Base-by-base conservation (phyloP, 495 filamentous ascomycete genomes). In the Lepraria neglecta region DNA sequence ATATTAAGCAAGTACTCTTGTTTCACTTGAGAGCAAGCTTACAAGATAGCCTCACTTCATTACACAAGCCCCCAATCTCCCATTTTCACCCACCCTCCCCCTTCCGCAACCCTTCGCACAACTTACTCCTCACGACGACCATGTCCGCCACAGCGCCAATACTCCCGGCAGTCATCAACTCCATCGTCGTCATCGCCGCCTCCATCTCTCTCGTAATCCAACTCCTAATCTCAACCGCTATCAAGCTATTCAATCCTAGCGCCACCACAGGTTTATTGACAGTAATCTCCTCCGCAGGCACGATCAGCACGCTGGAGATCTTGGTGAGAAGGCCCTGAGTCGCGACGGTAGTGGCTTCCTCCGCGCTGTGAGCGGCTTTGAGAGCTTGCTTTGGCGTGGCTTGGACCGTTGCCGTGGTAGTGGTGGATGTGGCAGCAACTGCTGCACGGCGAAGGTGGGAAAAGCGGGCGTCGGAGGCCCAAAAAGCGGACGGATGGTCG, bases 171-270 rank as follows among this genome's bases (percentile, higher is more conserved):
- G 43, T 28, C 63, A 65, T 24, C n/a, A 84, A 74, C 30, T 81
- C 79, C 64, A 82, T 74, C 2, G 82, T 70, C 7, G 75, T 66
- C 27, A 81, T 67, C 40, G 74, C 72, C 1, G 71, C 73, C 17
- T 68, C 72, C 21, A 78, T 65, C 61, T 80, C 77, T 30, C 72
- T 74, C 1, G 72, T 60, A 30, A 83, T 76, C 75, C 78, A 86
- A 33, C 77, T 81, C 0, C 82, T 73, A 11, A 85, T 58, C 65
- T 86, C 84, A 19, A 85, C 77, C 3, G 82, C 83, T 40, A 81
- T 70, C 19, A 86, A 69, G 0, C 77, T 81, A 62, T 86, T 83
- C 0, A 86, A 72, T n/a, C 80, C 79, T 59, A 79, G 79, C 43
- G 67, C 64, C 0, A 64, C 58, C 1, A 80, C 64, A 15, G 73